These are phyloP conservation scores for Gymnopilus dilepis DNA, from an alignment of 768 basidiomycete species.

Conservation along the genomic window DNA sequence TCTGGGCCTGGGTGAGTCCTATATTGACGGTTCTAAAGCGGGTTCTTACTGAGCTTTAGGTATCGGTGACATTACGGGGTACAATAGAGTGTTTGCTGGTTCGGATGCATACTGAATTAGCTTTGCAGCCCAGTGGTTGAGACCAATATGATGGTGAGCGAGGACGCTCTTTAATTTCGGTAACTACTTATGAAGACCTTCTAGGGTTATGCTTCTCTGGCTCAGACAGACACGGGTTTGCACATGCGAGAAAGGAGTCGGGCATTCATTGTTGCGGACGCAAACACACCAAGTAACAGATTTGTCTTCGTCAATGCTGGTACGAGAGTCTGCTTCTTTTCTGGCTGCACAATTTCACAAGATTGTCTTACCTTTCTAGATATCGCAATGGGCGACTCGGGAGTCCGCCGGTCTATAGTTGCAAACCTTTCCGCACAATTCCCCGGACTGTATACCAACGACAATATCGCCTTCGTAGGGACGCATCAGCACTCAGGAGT, in stretches of 20 bases:
- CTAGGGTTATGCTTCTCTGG: slow-evolving; percentile 69
- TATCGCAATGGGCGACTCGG: slow-evolving; percentile 83
- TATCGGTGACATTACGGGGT: slow-evolving; percentile 80
- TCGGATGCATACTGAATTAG: slow-evolving; percentile 17
- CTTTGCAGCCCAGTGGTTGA: slow-evolving; percentile 71
- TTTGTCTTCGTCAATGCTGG: slow-evolving; percentile 81
- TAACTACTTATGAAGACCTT: slow-evolving; percentile 2
- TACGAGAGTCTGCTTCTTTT: slow-evolving; percentile 30
- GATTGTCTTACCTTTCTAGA: slow-evolving; percentile 43
- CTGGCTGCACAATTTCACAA: not conserved
- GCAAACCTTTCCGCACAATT: slow-evolving; percentile 57
- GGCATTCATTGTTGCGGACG: slow-evolving; percentile 76
- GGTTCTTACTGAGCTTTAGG: slow-evolving; percentile 40
- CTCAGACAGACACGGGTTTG: slow-evolving; percentile 74
- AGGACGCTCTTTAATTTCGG: not conserved
- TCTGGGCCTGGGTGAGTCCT: slow-evolving; percentile 58
- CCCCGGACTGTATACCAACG: slow-evolving; percentile 67
- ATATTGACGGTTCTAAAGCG: not conserved
- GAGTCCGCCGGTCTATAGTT: slow-evolving; percentile 73
- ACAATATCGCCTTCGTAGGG: slow-evolving; percentile 77
- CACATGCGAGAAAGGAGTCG: slow-evolving; percentile 83
- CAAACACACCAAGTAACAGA: slow-evolving; percentile 57
- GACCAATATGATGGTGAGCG: slow-evolving; percentile 81
- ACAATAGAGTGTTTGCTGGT: slow-evolving; percentile 20
- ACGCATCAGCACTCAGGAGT: slow-evolving; percentile 83